Conservation (phyloP, 2,329 filamentous ascomycete species). For the Penicillium sp. region DNA sequence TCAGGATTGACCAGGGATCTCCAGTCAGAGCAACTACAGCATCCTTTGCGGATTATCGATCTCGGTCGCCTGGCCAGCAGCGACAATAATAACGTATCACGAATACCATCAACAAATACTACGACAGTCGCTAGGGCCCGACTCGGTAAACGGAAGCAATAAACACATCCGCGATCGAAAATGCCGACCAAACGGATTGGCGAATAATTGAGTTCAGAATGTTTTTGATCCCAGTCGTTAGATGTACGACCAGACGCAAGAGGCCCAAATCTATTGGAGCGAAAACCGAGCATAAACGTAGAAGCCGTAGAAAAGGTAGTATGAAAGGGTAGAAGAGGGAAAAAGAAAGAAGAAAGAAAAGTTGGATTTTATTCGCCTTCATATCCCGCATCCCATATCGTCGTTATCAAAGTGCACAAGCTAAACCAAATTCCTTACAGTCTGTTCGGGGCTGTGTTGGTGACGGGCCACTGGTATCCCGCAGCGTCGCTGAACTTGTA, state of each 20-base stretch:
- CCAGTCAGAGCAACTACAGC: no score
- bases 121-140: no score
- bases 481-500: slow-evolving; percentile 99
- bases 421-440: slow-evolving; percentile 60
- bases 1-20: no score
- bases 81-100: no score
- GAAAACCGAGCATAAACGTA: not conserved
- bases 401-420: slow-evolving; percentile 26
- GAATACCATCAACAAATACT: no score
- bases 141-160: no score
- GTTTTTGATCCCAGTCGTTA: not conserved
- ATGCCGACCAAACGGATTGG: not conserved
- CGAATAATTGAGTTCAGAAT: not conserved
- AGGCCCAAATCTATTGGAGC: not conserved
- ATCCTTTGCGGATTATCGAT: no score
- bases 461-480: slow-evolving; percentile 92
- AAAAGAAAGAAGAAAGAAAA: slow-evolving; percentile 18
- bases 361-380: slow-evolving; percentile 30
- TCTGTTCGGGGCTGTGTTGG: slow-evolving; percentile 72
- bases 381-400: slow-evolving; percentile 28
- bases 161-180: no score
- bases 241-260: not conserved
- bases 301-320: slow-evolving; percentile 6
- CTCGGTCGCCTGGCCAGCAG: no score
- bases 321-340: slow-evolving; percentile 16